A percentile compares a stretch with the other conserved stretches of the same genome.
Evolutionary conservation across 2,329 filamentous ascomycete genomes (phyloP).

Genomic region (Epichloe gansuensis): DNA sequence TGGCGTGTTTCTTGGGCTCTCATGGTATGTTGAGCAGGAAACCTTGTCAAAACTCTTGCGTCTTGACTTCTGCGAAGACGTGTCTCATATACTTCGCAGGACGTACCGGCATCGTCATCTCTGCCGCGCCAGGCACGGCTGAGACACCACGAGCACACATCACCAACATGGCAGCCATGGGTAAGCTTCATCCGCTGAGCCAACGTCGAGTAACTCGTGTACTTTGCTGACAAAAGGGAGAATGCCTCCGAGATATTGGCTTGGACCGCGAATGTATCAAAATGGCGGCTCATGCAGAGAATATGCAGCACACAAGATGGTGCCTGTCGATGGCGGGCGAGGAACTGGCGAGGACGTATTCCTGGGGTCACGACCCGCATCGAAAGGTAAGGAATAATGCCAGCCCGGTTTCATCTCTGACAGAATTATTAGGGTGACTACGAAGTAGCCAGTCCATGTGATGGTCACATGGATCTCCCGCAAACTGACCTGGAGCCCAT

Average conservation of each 20-base stretch:
- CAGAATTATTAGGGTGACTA: constrained; percentile 25
- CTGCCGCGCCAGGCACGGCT: constrained; percentile 34
- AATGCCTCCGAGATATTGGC: constrained; percentile 39
- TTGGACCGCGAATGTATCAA: constrained; percentile 28
- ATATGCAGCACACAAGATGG: constrained; percentile 40
- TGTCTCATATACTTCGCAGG: constrained; percentile 16
- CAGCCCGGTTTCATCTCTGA: background rate
- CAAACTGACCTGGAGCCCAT: constrained; percentile 30
- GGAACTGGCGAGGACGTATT: constrained; percentile 36
- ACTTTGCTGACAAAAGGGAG: constrained; percentile 15
- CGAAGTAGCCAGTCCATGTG: constrained; percentile 28
- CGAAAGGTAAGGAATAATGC: constrained; percentile 20
- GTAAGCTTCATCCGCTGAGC: constrained; percentile 5
- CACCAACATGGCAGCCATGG: constrained; percentile 43
- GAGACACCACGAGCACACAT: constrained; percentile 47
- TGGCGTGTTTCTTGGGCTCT: constrained; percentile 39
- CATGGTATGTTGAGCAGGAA: constrained; percentile 23
- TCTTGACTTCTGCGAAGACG: background rate
- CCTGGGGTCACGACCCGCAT: constrained; percentile 36
- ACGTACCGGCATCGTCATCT: constrained; percentile 40
- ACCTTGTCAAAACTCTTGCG: no score
- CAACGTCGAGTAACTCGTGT: background rate
- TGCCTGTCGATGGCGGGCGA: constrained; percentile 38
- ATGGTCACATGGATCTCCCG: constrained; percentile 26
- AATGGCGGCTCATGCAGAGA: constrained; percentile 23